Base-by-base conservation (phyloP, 192 early-diverging fungal species). In the Podila clonocystis region DNA sequence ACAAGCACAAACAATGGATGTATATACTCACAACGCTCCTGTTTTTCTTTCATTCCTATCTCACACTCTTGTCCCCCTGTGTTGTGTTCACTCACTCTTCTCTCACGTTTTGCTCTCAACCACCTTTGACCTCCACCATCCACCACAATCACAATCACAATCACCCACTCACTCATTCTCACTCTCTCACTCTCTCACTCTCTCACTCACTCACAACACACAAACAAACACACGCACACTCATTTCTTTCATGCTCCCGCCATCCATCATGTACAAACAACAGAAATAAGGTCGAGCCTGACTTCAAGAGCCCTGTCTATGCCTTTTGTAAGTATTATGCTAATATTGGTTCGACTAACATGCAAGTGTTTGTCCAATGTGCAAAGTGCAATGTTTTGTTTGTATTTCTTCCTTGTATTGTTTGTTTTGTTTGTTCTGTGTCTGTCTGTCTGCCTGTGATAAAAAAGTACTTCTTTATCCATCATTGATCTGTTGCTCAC, bases 281-380 rank as follows among this genome's bases (percentile, higher is more conserved):
- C 71, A 80, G 76, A 45, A 72, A 68, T 34, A 72, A 68, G 52
- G 19, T 72, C 36, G 66, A 68, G 19, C 22, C 41, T 13, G 19
- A 17, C 4, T 80, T 73, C 70, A 59, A 60, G 6, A 65, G 34
- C 15, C 55, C 70, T 20, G 26, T 28, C 29, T 80, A 80, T 41
- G 58, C 66, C 24, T 68, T 80, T 24, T 80, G 76, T 80, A 80
- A 72, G 76, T 59, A 63, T 12, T 3, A 49, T 34, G 49, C 19
- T 49, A 12, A 45, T 28, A 8, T 48, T 49, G 15, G 33, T 19
- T 36, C 8, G 34, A 45, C 15, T 15, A 4, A 15, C 41, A 45
- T 36, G 34, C 34, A 17, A 15, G 41, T 45, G 41, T 41, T 41
- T 45, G 41, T 45, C 13, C 13, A 45, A 17, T 41, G 38, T 41